A percentile compares a stretch with the other conserved stretches of the same genome.
Conservation (phyloP, 805 yeast genomes). For the Lachancea sp. region DNA sequence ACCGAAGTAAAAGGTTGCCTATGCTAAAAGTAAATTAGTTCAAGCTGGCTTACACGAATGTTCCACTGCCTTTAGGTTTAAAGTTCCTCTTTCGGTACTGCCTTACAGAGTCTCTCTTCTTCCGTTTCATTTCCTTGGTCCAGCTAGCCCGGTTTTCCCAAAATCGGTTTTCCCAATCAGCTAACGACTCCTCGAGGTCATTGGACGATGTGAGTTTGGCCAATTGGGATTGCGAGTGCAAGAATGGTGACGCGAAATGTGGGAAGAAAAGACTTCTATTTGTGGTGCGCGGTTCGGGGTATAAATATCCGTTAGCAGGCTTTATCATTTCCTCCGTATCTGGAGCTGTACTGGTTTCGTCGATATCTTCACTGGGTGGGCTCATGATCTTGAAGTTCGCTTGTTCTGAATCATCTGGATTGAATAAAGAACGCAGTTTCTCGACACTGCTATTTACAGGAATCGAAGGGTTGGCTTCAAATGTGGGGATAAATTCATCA, state of each 20-base stretch:
- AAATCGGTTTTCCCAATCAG: slow-evolving; percentile 66
- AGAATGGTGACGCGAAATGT: slow-evolving; percentile 79
- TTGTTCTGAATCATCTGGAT: slow-evolving; percentile 35
- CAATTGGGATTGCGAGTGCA: slow-evolving; percentile 77
- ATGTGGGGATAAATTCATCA: slow-evolving; percentile 45
- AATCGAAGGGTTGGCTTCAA: slow-evolving; percentile 31
- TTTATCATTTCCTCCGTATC: slow-evolving; percentile 23
- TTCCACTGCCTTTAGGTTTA: slow-evolving; percentile 2
- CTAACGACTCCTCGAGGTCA: slow-evolving; percentile 31
- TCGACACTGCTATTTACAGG: slow-evolving; percentile 44
- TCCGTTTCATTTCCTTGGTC: slow-evolving; percentile 65
- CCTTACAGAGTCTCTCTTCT: slow-evolving; percentile 67
- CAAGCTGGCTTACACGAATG: slow-evolving; percentile 1
- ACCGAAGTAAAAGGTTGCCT: too few relatives aligned
- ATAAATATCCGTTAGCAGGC: slow-evolving; percentile 6
- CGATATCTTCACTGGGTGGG: slow-evolving; percentile 45
- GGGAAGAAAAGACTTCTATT: slow-evolving; percentile 66
- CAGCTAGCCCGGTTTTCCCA: slow-evolving; percentile 79
- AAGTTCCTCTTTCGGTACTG: slow-evolving; percentile 42
- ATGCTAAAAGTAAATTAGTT: neutral
- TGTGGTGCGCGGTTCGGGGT: slow-evolving; percentile 17
- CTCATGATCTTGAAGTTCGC: slow-evolving; percentile 40
- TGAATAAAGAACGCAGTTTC: slow-evolving; percentile 53
- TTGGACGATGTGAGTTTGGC: slow-evolving; percentile 39
- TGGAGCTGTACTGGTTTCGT: slow-evolving; percentile 25